These are phyloP conservation scores for Yamadazyma aaseri DNA, from an alignment of 1,139 yeast genomes.

Conservation along the genomic window DNA sequence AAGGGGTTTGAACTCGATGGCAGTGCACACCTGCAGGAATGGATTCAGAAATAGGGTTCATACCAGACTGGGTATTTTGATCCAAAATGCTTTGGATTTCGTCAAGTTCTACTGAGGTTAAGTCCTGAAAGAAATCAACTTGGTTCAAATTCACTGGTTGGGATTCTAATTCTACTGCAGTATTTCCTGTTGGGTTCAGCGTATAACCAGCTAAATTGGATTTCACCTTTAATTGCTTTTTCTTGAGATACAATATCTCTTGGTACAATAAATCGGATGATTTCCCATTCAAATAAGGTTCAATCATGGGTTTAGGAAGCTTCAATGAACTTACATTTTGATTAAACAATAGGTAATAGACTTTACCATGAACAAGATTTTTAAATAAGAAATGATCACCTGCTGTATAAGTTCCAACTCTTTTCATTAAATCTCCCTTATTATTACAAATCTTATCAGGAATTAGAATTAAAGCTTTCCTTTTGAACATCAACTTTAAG, in stretches of 20 bases:
- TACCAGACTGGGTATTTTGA: too few relatives aligned
- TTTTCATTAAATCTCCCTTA: background rate
- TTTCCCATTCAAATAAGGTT: background rate
- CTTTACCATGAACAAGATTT: background rate
- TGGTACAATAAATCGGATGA: background rate
- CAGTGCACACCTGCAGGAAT: too few relatives aligned
- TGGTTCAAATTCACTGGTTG: background rate
- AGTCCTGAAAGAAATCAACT: too few relatives aligned
- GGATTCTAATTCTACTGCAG: background rate
- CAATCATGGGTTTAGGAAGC: background rate
- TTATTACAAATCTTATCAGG: background rate
- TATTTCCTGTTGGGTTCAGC: background rate
- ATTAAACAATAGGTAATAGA: background rate
- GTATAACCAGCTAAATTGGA: background rate
- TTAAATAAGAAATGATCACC: background rate
- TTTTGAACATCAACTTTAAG: background rate
- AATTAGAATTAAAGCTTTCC: background rate
- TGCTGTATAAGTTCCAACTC: constrained; percentile 1
- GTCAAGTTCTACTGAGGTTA: too few relatives aligned
- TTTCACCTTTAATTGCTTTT: background rate
- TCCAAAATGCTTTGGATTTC: too few relatives aligned
- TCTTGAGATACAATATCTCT: background rate
- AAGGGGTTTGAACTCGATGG: too few relatives aligned
- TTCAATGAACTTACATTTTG: background rate
- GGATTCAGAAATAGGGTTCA: too few relatives aligned